Conservation (phyloP, 2,329 filamentous ascomycete genomes). For the Pseudogymnoascus sp. region DNA sequence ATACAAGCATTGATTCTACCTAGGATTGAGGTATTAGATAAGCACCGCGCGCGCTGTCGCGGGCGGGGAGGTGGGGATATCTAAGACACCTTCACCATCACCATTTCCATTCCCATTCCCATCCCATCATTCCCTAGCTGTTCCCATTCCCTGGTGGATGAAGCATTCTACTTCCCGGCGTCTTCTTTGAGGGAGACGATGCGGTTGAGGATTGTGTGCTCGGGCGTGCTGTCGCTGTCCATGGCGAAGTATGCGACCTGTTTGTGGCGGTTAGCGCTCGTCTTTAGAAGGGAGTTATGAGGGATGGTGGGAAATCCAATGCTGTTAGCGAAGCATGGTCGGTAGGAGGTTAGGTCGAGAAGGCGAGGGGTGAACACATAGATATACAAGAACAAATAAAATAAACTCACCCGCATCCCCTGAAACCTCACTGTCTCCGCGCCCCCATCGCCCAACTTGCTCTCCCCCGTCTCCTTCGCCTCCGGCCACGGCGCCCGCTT, state of each 20-base stretch:
- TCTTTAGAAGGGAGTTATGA: neutral
- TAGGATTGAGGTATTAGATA: too few species aligned
- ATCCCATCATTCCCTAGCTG: too few species aligned
- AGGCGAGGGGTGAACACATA: too few species aligned
- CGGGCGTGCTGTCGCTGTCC: constrained; percentile 69
- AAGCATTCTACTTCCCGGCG: constrained; percentile 47
- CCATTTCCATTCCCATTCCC: too few species aligned
- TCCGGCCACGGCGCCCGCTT: constrained; percentile 73
- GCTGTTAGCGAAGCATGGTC: too few species aligned
- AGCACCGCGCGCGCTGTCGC: too few species aligned
- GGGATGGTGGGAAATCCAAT: neutral
- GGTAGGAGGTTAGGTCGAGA: too few species aligned
- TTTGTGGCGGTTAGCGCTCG: neutral
- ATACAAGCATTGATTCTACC: too few species aligned
- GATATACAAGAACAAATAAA: constrained; percentile 32
- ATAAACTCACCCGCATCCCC: constrained; percentile 64
- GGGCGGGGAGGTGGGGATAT: too few species aligned
- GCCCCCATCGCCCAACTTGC: constrained; percentile 50
- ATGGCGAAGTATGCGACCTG: constrained; percentile 40
- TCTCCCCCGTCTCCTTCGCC: constrained; percentile 55
- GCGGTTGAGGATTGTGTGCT: constrained; percentile 79
- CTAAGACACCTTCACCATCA: too few species aligned
- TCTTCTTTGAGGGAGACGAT: constrained; percentile 92
- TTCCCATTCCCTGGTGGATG: neutral
- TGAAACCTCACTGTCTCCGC: constrained; percentile 81